phyloP scores from a whole-genome alignment of 129 eudicot genomes.

The Artemisia argyi region DNA sequence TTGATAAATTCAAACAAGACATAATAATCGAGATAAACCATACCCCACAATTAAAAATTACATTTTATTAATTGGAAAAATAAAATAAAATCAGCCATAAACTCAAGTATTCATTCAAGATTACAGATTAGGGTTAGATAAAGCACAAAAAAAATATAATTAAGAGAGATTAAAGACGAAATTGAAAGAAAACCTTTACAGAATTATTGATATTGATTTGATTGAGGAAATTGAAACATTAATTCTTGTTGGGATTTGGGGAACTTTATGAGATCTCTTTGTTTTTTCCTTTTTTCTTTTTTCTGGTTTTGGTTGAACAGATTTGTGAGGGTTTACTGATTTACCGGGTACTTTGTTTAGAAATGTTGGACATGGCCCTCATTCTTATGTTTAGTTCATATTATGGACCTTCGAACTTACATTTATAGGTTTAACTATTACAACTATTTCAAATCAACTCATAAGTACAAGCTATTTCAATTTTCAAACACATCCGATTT shows the following conservation, averaged over 20 bases:
- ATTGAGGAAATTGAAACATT: slow-evolving; percentile 25
- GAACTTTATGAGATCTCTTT: slow-evolving; percentile 12
- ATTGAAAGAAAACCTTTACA: slow-evolving; percentile 16
- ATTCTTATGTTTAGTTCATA: not conserved
- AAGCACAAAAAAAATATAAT: not conserved
- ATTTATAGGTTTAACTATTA: too few relatives aligned
- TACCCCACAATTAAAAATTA: not conserved
- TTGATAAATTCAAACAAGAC: slow-evolving; percentile 1
- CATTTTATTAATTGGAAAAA: not conserved
- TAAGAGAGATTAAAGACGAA: slow-evolving; percentile 9
- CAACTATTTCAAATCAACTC: too few relatives aligned
- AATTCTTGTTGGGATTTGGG: slow-evolving; percentile 4
- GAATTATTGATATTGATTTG: not conserved
- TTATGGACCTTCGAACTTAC: too few relatives aligned
- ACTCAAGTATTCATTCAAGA: not conserved
- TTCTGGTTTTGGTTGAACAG: not conserved
- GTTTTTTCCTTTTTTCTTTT: not conserved
- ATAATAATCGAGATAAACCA: not conserved
- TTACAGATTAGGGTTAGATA: slow-evolving; percentile 19
- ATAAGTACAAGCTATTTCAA: too few relatives aligned
- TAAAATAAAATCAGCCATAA: not conserved
- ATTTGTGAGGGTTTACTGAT: slow-evolving; percentile 10
- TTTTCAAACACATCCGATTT: too few relatives aligned
- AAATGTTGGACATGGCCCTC: not conserved
- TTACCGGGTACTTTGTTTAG: not conserved